phyloP scores from a whole-genome alignment of 2,329 filamentous ascomycete species.

The Magnaporthales sp. region DNA sequence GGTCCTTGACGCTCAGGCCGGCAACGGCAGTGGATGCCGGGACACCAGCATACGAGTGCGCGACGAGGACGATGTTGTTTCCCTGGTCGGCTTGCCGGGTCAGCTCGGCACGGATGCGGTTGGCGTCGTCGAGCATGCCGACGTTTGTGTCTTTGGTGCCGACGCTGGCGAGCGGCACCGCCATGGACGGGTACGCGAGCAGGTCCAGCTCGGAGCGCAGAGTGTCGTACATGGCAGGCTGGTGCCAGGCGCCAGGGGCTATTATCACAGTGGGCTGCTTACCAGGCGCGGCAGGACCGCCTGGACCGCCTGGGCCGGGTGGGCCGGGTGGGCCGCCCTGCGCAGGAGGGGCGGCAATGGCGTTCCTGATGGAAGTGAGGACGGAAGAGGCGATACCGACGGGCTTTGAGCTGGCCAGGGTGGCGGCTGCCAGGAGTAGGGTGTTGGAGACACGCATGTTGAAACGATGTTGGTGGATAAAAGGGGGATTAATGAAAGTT shows the following conservation, averaged over 20 bases:
- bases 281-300: not conserved
- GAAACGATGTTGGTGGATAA: not conserved
- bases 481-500: not conserved
- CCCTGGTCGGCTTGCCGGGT: slow-evolving; percentile 5
- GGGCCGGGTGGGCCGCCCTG: not conserved
- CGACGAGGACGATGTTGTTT: slow-evolving; percentile 9
- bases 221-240: slow-evolving; percentile 19
- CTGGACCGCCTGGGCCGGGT: not conserved
- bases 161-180: slow-evolving; percentile 22
- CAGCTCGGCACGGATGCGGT: slow-evolving; percentile 6
- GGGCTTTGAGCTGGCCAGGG: not conserved
- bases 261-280: slow-evolving; percentile 20
- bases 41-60: slow-evolving; percentile 10
- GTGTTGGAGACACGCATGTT: not conserved
- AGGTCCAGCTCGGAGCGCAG: slow-evolving; percentile 20
- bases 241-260: slow-evolving; percentile 29
- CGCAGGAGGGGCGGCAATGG: not conserved
- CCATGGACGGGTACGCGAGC: slow-evolving; percentile 22
- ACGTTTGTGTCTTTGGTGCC: slow-evolving; percentile 19
- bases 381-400: not conserved
- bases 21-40: slow-evolving; percentile 7
- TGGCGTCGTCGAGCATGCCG: slow-evolving; percentile 9
- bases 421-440: not conserved
- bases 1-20: slow-evolving; percentile 6
- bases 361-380: not conserved